Evolutionary conservation across 2,329 filamentous ascomycete genomes (phyloP).

Genomic region (Thielaviopsis ethacetica): DNA sequence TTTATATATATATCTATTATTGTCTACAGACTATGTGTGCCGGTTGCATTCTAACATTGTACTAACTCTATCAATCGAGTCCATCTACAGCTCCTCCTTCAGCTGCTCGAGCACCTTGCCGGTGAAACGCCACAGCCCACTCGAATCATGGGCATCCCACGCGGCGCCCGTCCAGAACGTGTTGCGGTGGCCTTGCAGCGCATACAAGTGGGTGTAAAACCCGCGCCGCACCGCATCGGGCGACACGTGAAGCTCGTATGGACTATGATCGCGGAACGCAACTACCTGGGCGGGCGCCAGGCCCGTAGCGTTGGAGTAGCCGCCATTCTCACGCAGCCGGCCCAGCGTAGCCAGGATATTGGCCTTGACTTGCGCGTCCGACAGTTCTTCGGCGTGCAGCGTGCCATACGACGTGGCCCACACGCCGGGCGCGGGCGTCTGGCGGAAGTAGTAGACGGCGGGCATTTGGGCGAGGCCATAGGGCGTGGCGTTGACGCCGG

Average conservation of each 20-base stretch:
- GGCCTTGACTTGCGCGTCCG: slow-evolving; percentile 11
- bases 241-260: slow-evolving; percentile 17
- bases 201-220: slow-evolving; percentile 21
- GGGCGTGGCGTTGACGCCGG: slow-evolving; percentile 9
- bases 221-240: slow-evolving; percentile 17
- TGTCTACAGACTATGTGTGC: too few relatives aligned
- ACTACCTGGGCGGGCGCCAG: slow-evolving; percentile 15
- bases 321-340: slow-evolving; percentile 7
- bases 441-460: neutral
- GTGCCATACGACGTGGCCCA: slow-evolving; percentile 10
- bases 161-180: slow-evolving; percentile 23
- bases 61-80: neutral
- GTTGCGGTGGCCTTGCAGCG: slow-evolving; percentile 20
- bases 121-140: slow-evolving; percentile 16
- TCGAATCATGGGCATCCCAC: slow-evolving; percentile 13
- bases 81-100: neutral
- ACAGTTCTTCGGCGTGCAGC: slow-evolving; percentile 7
- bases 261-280: slow-evolving; percentile 18
- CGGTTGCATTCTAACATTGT: neutral
- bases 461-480: slow-evolving; percentile 4
- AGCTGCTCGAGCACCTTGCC: slow-evolving; percentile 10
- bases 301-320: neutral
- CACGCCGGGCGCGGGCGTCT: neutral
- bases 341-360: slow-evolving; percentile 9
- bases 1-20: too few relatives aligned